Evolutionary conservation across 2,329 filamentous ascomycete genomes (phyloP).

Genomic region (Septoria linicola): DNA sequence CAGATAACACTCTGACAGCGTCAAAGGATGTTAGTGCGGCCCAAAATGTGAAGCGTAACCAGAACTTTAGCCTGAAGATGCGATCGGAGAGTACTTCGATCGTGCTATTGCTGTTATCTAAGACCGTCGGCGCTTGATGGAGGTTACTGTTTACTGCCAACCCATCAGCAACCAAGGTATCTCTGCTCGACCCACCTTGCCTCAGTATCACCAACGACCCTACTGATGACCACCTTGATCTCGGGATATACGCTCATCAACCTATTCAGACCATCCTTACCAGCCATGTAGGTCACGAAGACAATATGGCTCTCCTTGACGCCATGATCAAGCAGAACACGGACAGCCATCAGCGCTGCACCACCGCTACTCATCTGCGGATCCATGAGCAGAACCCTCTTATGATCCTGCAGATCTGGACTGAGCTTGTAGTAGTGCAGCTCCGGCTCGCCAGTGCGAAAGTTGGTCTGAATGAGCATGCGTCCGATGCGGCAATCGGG

Average conservation of each 20-base stretch:
- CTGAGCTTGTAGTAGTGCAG: constrained; percentile 85
- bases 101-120: background rate
- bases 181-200: constrained; percentile 85
- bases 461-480: constrained; percentile 81
- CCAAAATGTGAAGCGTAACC: constrained; percentile 7
- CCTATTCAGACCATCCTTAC: constrained; percentile 77
- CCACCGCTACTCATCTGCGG: constrained; percentile 94
- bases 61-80: background rate
- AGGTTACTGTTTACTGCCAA: background rate
- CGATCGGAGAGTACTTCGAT: background rate
- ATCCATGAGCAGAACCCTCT: constrained; percentile 82
- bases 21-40: too few relatives aligned
- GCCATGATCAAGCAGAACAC: constrained; percentile 92
- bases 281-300: constrained; percentile 88
- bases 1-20: too few relatives aligned
- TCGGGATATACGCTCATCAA: constrained; percentile 85
- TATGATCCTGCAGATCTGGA: constrained; percentile 68
- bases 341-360: constrained; percentile 84
- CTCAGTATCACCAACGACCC: constrained; percentile 77
- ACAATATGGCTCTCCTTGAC: constrained; percentile 82
- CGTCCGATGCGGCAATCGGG: constrained; percentile 89
- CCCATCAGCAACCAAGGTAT: constrained; percentile 76
- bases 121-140: background rate
- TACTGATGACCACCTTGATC: constrained; percentile 81
- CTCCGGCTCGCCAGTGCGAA: constrained; percentile 83